Percentiles rank a stretch among this genome's conserved stretches.
Conservation (phyloP, 2,329 filamentous ascomycete genomes). For the Cyphellophora europaea region DNA sequence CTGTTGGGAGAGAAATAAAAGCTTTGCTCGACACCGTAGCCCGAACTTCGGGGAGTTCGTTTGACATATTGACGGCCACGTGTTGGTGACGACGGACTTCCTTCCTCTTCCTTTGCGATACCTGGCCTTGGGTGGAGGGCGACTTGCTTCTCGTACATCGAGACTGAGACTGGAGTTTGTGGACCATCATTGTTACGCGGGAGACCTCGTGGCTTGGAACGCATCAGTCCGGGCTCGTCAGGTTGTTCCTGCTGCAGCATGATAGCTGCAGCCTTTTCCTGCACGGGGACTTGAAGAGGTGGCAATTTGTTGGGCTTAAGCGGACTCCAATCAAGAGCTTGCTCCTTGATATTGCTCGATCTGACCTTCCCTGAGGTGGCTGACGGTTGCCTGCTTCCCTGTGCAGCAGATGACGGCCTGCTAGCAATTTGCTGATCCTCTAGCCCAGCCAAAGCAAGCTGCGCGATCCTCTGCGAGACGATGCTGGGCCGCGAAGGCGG, state of each 20-base stretch:
- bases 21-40: conserved; percentile 11
- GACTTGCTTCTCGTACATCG: conserved; percentile 3
- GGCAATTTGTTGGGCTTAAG: conserved; percentile 5
- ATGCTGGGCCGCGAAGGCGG: conserved; percentile 7
- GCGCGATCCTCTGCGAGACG: conserved; percentile 11
- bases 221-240: conserved; percentile 1
- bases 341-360: conserved; percentile 4
- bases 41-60: conserved; percentile 6
- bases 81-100: conserved; percentile 9
- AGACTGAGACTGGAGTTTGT: conserved; percentile 6
- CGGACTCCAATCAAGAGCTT: conserved; percentile 4
- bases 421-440: conserved; percentile 5
- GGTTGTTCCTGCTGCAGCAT: conserved; percentile 1
- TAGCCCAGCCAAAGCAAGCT: not conserved
- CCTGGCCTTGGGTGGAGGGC: not conserved
- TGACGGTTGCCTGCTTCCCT: too few species aligned
- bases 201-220: conserved; percentile 3
- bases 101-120: conserved; percentile 2
- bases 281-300: conserved; percentile 3
- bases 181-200: conserved; percentile 12
- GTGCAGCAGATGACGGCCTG: conserved; percentile 8
- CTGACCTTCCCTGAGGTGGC: conserved; percentile 6
- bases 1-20: conserved; percentile 12
- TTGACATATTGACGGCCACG: conserved; percentile 10
- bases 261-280: conserved; percentile 6